phyloP scores from a whole-genome alignment of 2,329 filamentous ascomycete species.

The Tolypocladium tundrense region DNA sequence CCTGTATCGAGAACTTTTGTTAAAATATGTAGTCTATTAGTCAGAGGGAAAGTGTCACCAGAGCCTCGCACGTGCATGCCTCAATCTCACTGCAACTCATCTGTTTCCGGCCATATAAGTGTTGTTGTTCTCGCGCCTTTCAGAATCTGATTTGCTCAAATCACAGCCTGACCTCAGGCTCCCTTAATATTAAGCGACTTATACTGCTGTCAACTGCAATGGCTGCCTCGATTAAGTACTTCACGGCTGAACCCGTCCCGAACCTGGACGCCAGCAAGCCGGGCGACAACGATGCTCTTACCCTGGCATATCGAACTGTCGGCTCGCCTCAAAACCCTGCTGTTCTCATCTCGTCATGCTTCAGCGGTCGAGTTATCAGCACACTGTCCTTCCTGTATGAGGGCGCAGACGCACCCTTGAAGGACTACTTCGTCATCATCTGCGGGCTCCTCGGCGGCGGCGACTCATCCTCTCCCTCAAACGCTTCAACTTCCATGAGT shows the following conservation, averaged over 20 bases:
- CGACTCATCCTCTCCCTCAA: neutral
- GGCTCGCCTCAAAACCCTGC: neutral
- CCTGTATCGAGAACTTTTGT: neutral
- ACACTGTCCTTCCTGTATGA: neutral
- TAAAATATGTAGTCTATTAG: neutral
- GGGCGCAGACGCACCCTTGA: neutral
- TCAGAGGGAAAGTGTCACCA: neutral
- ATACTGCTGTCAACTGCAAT: neutral
- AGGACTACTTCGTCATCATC: neutral
- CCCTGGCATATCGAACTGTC: neutral
- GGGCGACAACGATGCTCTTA: neutral
- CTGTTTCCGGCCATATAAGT: neutral
- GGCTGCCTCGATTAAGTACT: neutral
- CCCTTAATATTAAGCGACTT: neutral
- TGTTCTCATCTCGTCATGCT: neutral
- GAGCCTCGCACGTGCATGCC: neutral
- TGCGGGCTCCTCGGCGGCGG: neutral
- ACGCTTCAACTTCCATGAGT: neutral
- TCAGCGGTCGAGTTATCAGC: neutral
- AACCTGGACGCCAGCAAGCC: neutral
- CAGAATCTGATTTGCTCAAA: too few relatives aligned
- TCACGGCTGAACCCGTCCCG: neutral
- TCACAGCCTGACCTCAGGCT: too few relatives aligned
- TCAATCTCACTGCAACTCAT: neutral
- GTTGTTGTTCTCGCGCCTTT: neutral